Base-by-base conservation (phyloP, 2,329 filamentous ascomycete species). In the Myriangium duriaei region DNA sequence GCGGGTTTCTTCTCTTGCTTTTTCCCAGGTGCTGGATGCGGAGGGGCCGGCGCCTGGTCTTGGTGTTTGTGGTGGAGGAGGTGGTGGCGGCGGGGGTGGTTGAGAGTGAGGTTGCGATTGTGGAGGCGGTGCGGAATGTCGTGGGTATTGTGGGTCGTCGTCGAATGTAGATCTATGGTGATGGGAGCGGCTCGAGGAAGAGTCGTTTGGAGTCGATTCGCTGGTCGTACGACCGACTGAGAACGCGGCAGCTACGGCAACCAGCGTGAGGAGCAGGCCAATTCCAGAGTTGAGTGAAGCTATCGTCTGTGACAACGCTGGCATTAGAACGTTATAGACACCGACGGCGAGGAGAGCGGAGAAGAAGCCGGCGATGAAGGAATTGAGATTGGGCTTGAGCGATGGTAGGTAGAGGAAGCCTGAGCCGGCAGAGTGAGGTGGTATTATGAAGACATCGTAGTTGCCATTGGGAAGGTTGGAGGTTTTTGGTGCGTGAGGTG, bases 401-500 rank as follows among this genome's bases (percentile, higher is more conserved):
- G 87, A 94, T 0, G 88, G 88, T n/a, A 96, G 73, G 58, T 96
- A 95, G 17, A 96, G 67, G 60, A 95, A 95, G 21, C 88, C 88
- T 0, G 78, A 76, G 37, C 88, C 88, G 5, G 87, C 72, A 9
- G 86, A 88, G 59, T 94, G 86, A 32, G 87, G 84, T 5, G 88
- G 88, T 52, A 96, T 87, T 57, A 95, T 81, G 64, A 95, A 95
- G 55, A 96, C 93, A 65, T 96, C 88, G 61, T 94, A 96, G 56
- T 91, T 92, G 39, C 88, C 87, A 1, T 81, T 71, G 2, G 88
- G 88, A 33, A 95, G 67, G 40, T 81, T 80, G 16, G 67, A 65
- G n/a, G 58, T 55, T 26, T 74, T 69, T 36, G 74, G 69, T 60
- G 86, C 85, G 63, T 94, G 86, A 46, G 84, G 85, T 55, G 86